These are phyloP conservation scores for Candida maesae DNA, from an alignment of 805 yeast species.

Conservation along the genomic window DNA sequence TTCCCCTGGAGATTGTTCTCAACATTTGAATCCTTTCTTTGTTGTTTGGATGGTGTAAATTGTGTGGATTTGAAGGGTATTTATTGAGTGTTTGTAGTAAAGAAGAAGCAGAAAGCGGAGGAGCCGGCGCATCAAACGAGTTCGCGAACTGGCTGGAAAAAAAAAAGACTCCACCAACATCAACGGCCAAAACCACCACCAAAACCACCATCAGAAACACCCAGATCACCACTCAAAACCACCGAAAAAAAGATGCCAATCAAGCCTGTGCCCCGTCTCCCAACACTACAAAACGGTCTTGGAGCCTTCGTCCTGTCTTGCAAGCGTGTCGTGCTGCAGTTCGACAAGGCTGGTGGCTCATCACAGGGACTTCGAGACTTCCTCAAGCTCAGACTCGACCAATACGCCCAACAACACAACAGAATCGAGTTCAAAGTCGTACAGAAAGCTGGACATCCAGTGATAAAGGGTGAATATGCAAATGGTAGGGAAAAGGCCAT, in stretches of 20 bases:
- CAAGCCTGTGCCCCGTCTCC: slow-evolving; percentile 53
- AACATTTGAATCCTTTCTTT: no score
- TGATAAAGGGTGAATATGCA: slow-evolving; percentile 54
- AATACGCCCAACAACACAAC: slow-evolving; percentile 58
- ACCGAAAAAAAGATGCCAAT: slow-evolving; percentile 48
- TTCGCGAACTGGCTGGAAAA: no score
- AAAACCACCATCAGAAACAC: not conserved
- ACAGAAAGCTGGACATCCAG: slow-evolving; percentile 81
- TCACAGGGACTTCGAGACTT: slow-evolving; percentile 79
- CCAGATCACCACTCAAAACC: not conserved
- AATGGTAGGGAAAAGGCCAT: slow-evolving; percentile 51
- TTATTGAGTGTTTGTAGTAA: no score
- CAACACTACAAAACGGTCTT: slow-evolving; percentile 70
- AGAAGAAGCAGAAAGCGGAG: no score
- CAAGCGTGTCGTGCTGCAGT: slow-evolving; percentile 67
- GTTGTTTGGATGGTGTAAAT: no score
- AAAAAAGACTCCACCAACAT: no score
- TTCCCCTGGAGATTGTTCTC: no score
- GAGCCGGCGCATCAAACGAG: no score
- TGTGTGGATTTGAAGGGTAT: no score
- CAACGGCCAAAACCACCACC: not conserved
- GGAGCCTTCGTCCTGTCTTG: slow-evolving; percentile 69
- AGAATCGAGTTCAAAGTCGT: slow-evolving; percentile 68
- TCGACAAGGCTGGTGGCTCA: slow-evolving; percentile 95
- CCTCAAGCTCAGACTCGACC: slow-evolving; percentile 47